phyloP scores from a whole-genome alignment of 345 rosid species.

The Hypericum androsaemum region DNA sequence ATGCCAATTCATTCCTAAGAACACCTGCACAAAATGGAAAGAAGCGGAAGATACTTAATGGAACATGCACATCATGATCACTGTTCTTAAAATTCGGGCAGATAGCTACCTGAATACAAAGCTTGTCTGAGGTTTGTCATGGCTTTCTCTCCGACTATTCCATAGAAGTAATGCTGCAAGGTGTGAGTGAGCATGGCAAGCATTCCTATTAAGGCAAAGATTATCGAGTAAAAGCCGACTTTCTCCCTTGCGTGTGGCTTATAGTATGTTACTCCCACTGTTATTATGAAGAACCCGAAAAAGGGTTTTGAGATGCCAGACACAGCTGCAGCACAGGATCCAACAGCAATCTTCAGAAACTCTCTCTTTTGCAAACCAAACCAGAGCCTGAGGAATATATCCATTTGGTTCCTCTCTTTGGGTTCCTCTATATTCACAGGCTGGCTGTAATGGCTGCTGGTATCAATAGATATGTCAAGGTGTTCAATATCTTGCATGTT shows the following conservation, averaged over 20 bases:
- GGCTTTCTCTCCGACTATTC: slow-evolving; percentile 57
- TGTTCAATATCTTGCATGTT: slow-evolving; percentile 11
- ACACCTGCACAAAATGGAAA: slow-evolving; percentile 25
- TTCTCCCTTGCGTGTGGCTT: slow-evolving; percentile 20
- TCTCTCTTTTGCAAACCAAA: slow-evolving; percentile 34
- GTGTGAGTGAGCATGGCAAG: slow-evolving; percentile 43
- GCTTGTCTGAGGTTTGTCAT: slow-evolving; percentile 47
- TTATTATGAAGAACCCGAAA: slow-evolving; percentile 51
- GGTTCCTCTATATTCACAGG: slow-evolving; percentile 14
- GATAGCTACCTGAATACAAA: slow-evolving; percentile 39
- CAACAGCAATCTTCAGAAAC: slow-evolving; percentile 25
- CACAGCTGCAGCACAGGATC: slow-evolving; percentile 50
- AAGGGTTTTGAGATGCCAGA: slow-evolving; percentile 61
- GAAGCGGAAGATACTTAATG: background rate
- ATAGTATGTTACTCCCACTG: slow-evolving; percentile 47
- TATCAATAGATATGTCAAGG: slow-evolving; percentile 6
- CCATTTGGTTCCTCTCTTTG: slow-evolving; percentile 6
- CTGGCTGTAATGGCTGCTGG: slow-evolving; percentile 5
- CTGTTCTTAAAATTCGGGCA: background rate
- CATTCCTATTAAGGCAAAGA: slow-evolving; percentile 37
- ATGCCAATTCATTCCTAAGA: slow-evolving; percentile 41
- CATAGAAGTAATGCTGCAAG: slow-evolving; percentile 59
- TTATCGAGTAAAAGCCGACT: slow-evolving; percentile 38
- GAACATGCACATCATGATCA: too few relatives aligned
- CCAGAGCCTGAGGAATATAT: slow-evolving; percentile 51